Conservation (phyloP, 805 yeast genomes). For the Nakazawaea ernobii region DNA sequence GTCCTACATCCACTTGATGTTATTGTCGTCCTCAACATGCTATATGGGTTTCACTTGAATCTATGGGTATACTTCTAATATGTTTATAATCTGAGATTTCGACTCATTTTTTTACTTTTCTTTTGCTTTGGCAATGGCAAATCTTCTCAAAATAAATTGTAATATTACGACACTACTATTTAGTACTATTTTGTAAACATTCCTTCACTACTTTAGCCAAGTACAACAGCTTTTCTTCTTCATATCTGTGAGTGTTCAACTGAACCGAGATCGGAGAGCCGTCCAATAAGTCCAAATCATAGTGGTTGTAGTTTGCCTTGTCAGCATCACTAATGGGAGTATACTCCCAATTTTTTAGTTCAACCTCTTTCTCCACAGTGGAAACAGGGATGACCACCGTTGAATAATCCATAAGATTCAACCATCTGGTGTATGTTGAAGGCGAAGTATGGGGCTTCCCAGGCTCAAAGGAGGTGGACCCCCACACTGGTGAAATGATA, state of each 20-base stretch:
- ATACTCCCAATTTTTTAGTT: constrained; percentile 17
- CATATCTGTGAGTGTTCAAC: constrained; percentile 45
- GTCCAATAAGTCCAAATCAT: constrained; percentile 39
- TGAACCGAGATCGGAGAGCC: constrained; percentile 56
- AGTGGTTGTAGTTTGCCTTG: constrained; percentile 27
- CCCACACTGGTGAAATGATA: constrained; percentile 42
- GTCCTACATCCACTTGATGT: background rate
- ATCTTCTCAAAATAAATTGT: background rate
- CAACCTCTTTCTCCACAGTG: constrained; percentile 30
- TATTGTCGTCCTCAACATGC: background rate
- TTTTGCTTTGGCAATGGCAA: background rate
- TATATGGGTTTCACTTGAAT: background rate
- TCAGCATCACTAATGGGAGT: constrained; percentile 27
- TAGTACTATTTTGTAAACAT: background rate
- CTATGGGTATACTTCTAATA: no score
- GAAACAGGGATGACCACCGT: constrained; percentile 39
- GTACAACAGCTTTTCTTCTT: constrained; percentile 52
- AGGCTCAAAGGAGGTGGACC: constrained; percentile 33
- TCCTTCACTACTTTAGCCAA: constrained; percentile 23
- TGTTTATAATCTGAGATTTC: background rate
- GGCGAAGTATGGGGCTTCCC: constrained; percentile 34
- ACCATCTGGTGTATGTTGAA: constrained; percentile 48
- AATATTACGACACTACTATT: background rate
- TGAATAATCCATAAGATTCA: constrained; percentile 49
- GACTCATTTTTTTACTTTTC: background rate